Conservation (phyloP, 2,329 filamentous ascomycete species). For the Nigrograna mackinnonii region DNA sequence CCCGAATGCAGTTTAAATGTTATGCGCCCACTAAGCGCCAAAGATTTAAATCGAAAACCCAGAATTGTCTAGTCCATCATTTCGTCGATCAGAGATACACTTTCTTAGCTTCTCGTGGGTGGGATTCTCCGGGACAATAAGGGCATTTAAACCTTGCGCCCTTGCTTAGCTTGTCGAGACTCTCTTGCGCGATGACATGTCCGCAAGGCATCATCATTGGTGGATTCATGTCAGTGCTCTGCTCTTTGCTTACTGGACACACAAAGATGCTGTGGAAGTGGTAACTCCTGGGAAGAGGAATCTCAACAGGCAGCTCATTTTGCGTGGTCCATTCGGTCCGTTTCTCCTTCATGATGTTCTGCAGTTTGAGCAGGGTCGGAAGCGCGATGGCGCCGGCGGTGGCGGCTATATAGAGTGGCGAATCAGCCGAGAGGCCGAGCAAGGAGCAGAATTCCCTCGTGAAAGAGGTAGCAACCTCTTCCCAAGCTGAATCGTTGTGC, state of each 20-base stretch:
- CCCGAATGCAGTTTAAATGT: too few relatives aligned
- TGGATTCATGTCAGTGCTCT: slow-evolving; percentile 89
- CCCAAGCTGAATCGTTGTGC: slow-evolving; percentile 74
- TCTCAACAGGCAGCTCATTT: slow-evolving; percentile 83
- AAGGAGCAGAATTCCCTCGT: slow-evolving; percentile 93
- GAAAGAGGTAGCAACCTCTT: slow-evolving; percentile 84
- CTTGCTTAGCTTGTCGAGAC: slow-evolving; percentile 78
- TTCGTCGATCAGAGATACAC: slow-evolving; percentile 38
- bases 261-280: slow-evolving; percentile 96
- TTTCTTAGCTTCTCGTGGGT: slow-evolving; percentile 68
- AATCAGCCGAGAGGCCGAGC: slow-evolving; percentile 86
- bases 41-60: too few relatives aligned
- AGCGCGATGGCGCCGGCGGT: slow-evolving; percentile 92
- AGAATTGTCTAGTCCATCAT: too few relatives aligned
- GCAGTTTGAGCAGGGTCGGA: slow-evolving; percentile 85
- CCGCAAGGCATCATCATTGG: slow-evolving; percentile 97
- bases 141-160: slow-evolving; percentile 88
- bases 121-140: slow-evolving; percentile 87
- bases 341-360: slow-evolving; percentile 83
- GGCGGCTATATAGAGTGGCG: slow-evolving; percentile 87
- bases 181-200: slow-evolving; percentile 88
- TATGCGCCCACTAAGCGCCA: too few relatives aligned
- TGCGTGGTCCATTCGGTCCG: slow-evolving; percentile 93
- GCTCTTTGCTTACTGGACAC: slow-evolving; percentile 95
- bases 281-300: slow-evolving; percentile 65